Evolutionary conservation across 441 rosid species (phyloP), one percentile per base, ranked within the genome.

Genomic region (Aquilaria agallochum): DNA sequence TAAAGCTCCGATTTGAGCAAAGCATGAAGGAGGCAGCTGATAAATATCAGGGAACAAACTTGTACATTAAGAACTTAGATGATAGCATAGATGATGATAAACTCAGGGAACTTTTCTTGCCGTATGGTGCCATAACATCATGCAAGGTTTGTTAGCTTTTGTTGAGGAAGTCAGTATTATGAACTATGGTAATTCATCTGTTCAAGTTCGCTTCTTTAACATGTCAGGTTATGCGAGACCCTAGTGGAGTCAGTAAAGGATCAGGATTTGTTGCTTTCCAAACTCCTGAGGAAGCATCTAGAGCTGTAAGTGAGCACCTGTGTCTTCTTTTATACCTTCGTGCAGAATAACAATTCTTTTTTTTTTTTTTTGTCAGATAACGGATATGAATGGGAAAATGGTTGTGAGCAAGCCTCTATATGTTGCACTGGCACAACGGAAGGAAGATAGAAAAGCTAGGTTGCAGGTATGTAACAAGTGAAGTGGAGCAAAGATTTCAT

Each of bases 371-470:
- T 15, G 34, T 33, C 42, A 86, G 92, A 78, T 89, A 31, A 5
- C 59, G 10, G 90, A 80, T 74, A 86, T 88, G 95, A 77, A 79
- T 56, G 88, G 90, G 52, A 88, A 80, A 76, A 83, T 88, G 88
- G 68, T 89, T 54, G 78, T 77, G 65, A 76, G 83, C 71, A 86
- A 84, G 74, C 92, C 89, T 5, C 81, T 89, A 60, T 89, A 86
- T 79, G 96, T 86, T n/a, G 90, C 85, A 52, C 80, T 79, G 57
- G 87, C 90, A 6, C 90, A 82, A 49, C 65, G 86, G 68, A 86
- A 83, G 55, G 89, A 83, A 72, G 45, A 40, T 49, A 71, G 92
- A 73, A 77, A 84, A 71, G 86, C 89, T 55, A 80, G 84, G 77
- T 70, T 86, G 74, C 84, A 82, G 92, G 89, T 83, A 67, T 54